Base-by-base conservation (phyloP, 192 early-diverging fungal genomes). In the Blastocladiella britannica region DNA sequence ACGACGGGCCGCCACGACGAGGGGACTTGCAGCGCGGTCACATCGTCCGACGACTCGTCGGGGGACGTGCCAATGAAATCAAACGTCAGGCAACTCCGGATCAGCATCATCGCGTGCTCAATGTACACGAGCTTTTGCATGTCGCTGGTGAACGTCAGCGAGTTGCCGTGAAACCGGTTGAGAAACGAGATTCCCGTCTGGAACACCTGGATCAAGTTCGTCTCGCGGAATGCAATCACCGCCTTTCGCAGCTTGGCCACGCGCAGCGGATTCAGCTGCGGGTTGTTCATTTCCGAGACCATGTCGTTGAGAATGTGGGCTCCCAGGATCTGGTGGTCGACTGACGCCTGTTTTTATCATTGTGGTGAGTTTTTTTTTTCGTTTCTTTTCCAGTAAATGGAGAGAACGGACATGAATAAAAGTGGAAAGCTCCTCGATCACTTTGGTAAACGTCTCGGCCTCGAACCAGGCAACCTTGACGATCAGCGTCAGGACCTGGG, bases 11-110 rank as follows among this genome's bases (percentile, higher is more conserved):
- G 83, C 91, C 91, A 93, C 23, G 76, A 66, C 54, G 77, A 72
- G n/a, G 88, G 86, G 28, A 84, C 74, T 62, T 82, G 79, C 26
- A 82, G 69, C 43, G 70, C 80, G 28, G 77, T 81, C 25, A 76
- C 70, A 25, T 89, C 86, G 60, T 89, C 87, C 6, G 76, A 74
- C 27, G 87, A 74, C 59, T 88, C 86, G 57, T 90, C 86, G 0
- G 80, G 72, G 54, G 72, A 72, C 58, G 77, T 79, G 28, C 86
- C 85, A 29, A 86, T 84, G 60, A 89, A 89, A 63, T 89, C 87
- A 72, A 86, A 89, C 0, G 68, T 67, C 53, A 89, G 60, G 59
- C 87, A 89, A 29, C 75, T 78, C 27, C 72, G 58, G 31, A 87
- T 67, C 30, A 88, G 67, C 57, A 65, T 60, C 60, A 88, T 63